Percentiles rank a stretch among this genome's conserved stretches.
Conservation (phyloP, 306 rosid species). For the Senna siamea region DNA sequence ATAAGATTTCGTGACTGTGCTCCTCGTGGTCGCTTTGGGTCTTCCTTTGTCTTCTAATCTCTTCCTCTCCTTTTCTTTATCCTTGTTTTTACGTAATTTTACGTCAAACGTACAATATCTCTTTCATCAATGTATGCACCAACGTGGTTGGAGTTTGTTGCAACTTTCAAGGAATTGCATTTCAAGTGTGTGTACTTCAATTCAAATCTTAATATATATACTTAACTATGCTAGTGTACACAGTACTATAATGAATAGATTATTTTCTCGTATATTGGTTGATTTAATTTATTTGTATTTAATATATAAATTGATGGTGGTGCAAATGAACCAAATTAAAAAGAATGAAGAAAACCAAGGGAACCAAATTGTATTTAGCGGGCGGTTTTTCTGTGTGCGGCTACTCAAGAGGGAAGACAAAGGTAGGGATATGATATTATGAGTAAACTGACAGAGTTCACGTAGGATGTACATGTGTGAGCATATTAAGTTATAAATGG, state of each 20-base stretch:
- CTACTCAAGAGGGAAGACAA: neutral
- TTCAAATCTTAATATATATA: neutral
- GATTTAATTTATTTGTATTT: neutral
- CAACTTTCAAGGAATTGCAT: neutral
- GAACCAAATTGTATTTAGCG: neutral
- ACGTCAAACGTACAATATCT: neutral
- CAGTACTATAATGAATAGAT: too few relatives aligned
- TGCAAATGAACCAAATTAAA: too few relatives aligned
- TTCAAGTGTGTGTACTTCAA: neutral
- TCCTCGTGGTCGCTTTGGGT: conserved; percentile 51
- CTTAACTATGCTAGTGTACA: neutral
- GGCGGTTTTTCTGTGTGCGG: conserved; percentile 33
- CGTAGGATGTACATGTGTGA: neutral
- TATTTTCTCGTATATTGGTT: too few relatives aligned
- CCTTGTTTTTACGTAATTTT: neutral
- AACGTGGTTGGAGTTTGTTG: conserved; percentile 15
- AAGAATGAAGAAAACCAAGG: neutral
- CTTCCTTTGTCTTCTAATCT: conserved; percentile 29
- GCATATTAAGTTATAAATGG: neutral
- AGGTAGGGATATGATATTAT: neutral
- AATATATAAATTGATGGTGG: neutral
- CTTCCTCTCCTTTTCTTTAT: neutral
- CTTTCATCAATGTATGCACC: neutral
- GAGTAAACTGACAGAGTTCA: conserved; percentile 13
- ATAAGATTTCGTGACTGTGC: conserved; percentile 42